phyloP scores from a whole-genome alignment of 805 yeast species.

The Scheffersomyces lignosus region DNA sequence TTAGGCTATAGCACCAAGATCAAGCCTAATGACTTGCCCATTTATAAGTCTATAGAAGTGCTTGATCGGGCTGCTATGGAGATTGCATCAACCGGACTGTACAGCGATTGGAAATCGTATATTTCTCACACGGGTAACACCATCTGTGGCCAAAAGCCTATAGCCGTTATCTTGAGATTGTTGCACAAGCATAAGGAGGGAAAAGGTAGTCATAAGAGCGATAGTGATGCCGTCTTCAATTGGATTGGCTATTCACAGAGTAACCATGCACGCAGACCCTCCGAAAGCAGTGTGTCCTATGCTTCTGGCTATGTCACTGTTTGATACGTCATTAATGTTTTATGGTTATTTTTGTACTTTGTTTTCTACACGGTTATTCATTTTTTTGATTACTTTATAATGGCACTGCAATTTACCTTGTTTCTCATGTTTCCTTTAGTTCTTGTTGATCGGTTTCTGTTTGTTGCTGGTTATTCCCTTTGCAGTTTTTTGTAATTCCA shows the following conservation, averaged over 20 bases:
- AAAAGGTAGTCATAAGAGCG: constrained; percentile 9
- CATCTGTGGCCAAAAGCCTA: constrained; percentile 88
- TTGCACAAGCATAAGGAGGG: constrained; percentile 38
- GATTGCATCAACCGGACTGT: constrained; percentile 55
- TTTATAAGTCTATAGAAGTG: constrained; percentile 69
- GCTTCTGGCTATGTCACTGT: constrained; percentile 66
- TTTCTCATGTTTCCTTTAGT: too few species aligned
- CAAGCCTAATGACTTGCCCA: constrained; percentile 37
- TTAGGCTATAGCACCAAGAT: not conserved
- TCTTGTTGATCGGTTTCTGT: not conserved
- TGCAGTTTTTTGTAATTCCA: too few species aligned
- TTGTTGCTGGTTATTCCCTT: not conserved
- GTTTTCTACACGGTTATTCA: too few species aligned
- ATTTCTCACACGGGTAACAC: constrained; percentile 77
- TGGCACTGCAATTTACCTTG: too few species aligned
- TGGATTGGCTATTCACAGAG: constrained; percentile 88
- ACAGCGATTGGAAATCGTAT: constrained; percentile 64
- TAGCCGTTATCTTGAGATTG: constrained; percentile 59
- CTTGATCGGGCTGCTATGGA: constrained; percentile 75
- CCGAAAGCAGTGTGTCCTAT: constrained; percentile 87
- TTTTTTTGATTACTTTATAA: too few species aligned
- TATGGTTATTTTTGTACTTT: not conserved
- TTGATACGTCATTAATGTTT: not conserved
- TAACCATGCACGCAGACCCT: constrained; percentile 42
- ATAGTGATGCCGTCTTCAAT: constrained; percentile 38